phyloP scores from a whole-genome alignment of 805 yeast genomes.

The Candida odintsovae region DNA sequence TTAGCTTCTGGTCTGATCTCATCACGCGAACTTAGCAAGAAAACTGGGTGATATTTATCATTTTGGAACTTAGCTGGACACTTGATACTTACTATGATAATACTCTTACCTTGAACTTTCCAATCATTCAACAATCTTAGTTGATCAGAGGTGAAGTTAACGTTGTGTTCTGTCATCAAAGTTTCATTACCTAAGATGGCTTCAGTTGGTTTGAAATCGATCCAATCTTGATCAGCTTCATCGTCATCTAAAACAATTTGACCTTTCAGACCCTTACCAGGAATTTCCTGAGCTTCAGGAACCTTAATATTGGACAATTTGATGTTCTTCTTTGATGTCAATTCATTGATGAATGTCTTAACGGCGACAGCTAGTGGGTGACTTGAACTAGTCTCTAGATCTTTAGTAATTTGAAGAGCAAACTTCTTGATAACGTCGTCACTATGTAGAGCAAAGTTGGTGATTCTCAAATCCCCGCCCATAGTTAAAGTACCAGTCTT shows the following conservation, averaged over 20 bases:
- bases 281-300: constrained; percentile 43
- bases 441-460: constrained; percentile 36
- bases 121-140: constrained; percentile 37
- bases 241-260: constrained; percentile 23
- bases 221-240: constrained; percentile 26
- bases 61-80: constrained; percentile 26
- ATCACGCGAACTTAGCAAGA: constrained; percentile 57
- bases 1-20: constrained; percentile 52
- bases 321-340: constrained; percentile 10
- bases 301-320: constrained; percentile 30
- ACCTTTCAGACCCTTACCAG: constrained; percentile 59
- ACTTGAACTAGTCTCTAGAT: constrained; percentile 55
- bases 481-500: constrained; percentile 73
- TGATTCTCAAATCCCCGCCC: constrained; percentile 53
- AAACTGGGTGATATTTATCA: constrained; percentile 31
- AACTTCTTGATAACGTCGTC: constrained; percentile 13
- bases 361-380: constrained; percentile 68
- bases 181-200: constrained; percentile 58
- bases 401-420: constrained; percentile 42
- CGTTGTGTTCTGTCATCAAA: constrained; percentile 43
- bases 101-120: constrained; percentile 62
- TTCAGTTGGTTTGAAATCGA: constrained; percentile 25
- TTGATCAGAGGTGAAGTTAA: constrained; percentile 31
- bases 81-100: constrained; percentile 47
- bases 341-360: constrained; percentile 30